Evolutionary conservation across 2,329 filamentous ascomycete genomes (phyloP), one percentile per base, ranked within the genome.

Genomic region (Colletotrichum falcatum): DNA sequence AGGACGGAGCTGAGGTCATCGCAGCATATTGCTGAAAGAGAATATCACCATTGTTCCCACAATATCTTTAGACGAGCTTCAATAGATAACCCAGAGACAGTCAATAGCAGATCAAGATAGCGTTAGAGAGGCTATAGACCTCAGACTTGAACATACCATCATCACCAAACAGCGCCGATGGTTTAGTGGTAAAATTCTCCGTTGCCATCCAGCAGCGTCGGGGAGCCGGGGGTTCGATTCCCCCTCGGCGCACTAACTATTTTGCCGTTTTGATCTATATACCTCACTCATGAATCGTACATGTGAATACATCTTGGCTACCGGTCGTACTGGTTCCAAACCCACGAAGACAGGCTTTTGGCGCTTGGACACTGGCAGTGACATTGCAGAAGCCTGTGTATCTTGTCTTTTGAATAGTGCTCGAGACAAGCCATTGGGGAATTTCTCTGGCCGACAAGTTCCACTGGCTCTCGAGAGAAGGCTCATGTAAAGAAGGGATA

Each of bases 21-120:
- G 74, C 74, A 1, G 76, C 77, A 3, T 80, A 79, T 69, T 74
- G 73, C 33, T 75, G 80, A 65, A 78, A 79, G 74, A 74, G 77
- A 26, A 69, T 76, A 1, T 74, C 78, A 0, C 78, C 76, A 20
- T 80, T 76, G 76, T 73, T 76, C 35, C 74, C 74, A 35, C 77
- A 74, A 20, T 74, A 77, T 73, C 65, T 77, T n/a, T 78, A 73
- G 63, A 28, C 18, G 28, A 63, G 14, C 11, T 5, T 28, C 0
- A 11, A 5, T 1, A n/a, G 3, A n/a, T 5, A 14, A 2, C 20
- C 1, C 2, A 1, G 8, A 6, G 12, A 3, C 3, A 0, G 18
- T 20, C 1, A 30, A 12, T 8, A 0, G 0, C 0, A 1, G 8
- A 11, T n/a, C 7, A 44, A 44, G 4, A 44, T 2, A n/a, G 16